Conservation (phyloP, 345 rosid genomes). For the Rhodomyrtus tomentosa region DNA sequence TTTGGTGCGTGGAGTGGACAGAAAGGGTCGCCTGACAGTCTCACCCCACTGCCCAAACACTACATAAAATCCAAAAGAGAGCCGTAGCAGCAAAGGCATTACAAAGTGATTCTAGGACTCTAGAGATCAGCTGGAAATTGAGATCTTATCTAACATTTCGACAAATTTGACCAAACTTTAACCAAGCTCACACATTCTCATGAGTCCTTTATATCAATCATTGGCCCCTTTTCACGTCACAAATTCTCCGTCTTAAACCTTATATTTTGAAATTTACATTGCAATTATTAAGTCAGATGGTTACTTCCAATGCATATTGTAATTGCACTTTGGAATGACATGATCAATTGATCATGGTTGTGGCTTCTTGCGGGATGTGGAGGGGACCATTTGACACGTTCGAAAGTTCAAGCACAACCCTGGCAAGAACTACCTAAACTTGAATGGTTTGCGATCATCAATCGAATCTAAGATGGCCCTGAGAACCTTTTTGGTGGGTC, state of each 20-base stretch:
- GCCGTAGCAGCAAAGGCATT: not conserved
- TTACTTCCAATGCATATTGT: not conserved
- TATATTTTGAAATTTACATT: not conserved
- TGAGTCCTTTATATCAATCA: not conserved
- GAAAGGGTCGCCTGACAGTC: not conserved
- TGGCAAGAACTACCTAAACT: not conserved
- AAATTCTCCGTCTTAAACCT: not conserved
- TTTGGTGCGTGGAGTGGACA: not conserved
- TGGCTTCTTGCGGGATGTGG: not conserved
- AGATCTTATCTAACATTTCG: not conserved
- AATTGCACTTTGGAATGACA: not conserved
- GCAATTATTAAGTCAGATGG: not conserved
- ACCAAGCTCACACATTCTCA: not conserved
- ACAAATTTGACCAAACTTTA: not conserved
- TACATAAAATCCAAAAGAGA: not conserved
- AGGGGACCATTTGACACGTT: not conserved
- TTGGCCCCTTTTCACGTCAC: not conserved
- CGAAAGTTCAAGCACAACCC: not conserved
- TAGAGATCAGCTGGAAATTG: not conserved
- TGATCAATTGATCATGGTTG: not conserved
- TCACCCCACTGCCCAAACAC: not conserved
- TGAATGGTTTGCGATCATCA: not conserved
- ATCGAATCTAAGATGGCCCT: not conserved
- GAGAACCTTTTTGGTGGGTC: not conserved
- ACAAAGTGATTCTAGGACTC: not conserved